These are phyloP conservation scores for Glebionis coronaria DNA, from an alignment of 129 eudicot genomes.

Conservation along the genomic window DNA sequence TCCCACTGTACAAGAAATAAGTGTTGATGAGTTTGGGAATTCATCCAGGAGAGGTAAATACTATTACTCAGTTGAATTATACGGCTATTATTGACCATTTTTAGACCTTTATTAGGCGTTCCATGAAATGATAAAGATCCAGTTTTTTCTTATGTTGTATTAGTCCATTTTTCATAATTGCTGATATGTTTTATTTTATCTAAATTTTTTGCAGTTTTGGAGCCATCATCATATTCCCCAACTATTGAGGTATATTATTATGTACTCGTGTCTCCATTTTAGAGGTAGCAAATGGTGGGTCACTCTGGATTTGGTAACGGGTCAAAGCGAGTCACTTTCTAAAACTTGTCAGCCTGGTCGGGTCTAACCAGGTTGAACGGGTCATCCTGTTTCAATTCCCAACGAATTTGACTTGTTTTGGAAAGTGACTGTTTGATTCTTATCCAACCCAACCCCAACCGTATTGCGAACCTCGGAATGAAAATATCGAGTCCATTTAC, in stretches of 20 bases:
- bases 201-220: conserved; percentile 43
- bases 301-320: too few relatives aligned
- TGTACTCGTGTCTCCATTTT: conserved; percentile 5
- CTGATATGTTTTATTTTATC: conserved; percentile 24
- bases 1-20: conserved; percentile 73
- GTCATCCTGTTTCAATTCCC: too few relatives aligned
- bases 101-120: too few relatives aligned
- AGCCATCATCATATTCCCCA: conserved; percentile 64
- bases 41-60: conserved; percentile 53
- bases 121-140: neutral
- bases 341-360: too few relatives aligned
- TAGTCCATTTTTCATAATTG: neutral
- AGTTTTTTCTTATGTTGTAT: neutral
- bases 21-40: conserved; percentile 48
- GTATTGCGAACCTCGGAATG: too few relatives aligned
- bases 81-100: too few relatives aligned
- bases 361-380: too few relatives aligned
- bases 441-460: too few relatives aligned
- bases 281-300: too few relatives aligned
- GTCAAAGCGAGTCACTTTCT: too few relatives aligned
- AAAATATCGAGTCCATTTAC: neutral
- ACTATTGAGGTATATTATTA: conserved; percentile 55
- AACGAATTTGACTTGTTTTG: too few relatives aligned
- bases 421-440: too few relatives aligned
- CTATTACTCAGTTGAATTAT: neutral